Percentiles rank a stretch among this genome's conserved stretches.
These are phyloP conservation scores for Platismatia glauca DNA, from an alignment of 495 filamentous ascomycete species.

Conservation along the genomic window DNA sequence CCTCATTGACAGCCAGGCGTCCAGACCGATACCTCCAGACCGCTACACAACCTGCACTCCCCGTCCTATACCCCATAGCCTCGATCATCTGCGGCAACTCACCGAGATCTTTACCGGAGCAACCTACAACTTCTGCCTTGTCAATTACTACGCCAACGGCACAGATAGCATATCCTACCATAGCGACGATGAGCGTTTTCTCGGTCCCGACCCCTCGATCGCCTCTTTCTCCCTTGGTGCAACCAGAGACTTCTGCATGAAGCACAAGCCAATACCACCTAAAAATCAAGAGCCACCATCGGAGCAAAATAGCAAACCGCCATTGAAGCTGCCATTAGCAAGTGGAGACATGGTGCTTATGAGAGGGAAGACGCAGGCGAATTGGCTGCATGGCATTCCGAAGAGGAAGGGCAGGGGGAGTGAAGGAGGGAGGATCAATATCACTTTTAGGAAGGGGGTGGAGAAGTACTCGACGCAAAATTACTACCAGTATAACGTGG, in stretches of 20 bases:
- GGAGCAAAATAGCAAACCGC: constrained; percentile 22
- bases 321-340: constrained; percentile 50
- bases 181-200: constrained; percentile 67
- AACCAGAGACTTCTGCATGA: constrained; percentile 59
- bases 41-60: constrained; percentile 41
- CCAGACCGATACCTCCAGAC: constrained; percentile 31
- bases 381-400: constrained; percentile 68
- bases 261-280: constrained; percentile 48
- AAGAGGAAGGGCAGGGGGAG: constrained; percentile 53
- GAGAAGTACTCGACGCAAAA: constrained; percentile 60
- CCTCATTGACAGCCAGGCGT: constrained; percentile 41
- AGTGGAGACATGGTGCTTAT: constrained; percentile 68
- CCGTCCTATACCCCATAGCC: constrained; percentile 58
- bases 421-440: constrained; percentile 59
- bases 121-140: constrained; percentile 63
- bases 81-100: constrained; percentile 45
- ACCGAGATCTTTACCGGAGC: constrained; percentile 51
- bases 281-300: constrained; percentile 18
- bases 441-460: constrained; percentile 60
- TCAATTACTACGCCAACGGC: constrained; percentile 68
- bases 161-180: constrained; percentile 66
- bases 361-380: constrained; percentile 56
- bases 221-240: constrained; percentile 61
- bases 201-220: constrained; percentile 57
- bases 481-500: constrained; percentile 69